Percentiles rank a stretch among this genome's conserved stretches.
These are phyloP conservation scores for Oryza rufipogon DNA, from an alignment of 176 grass and related monocot genomes.

Conservation along the genomic window DNA sequence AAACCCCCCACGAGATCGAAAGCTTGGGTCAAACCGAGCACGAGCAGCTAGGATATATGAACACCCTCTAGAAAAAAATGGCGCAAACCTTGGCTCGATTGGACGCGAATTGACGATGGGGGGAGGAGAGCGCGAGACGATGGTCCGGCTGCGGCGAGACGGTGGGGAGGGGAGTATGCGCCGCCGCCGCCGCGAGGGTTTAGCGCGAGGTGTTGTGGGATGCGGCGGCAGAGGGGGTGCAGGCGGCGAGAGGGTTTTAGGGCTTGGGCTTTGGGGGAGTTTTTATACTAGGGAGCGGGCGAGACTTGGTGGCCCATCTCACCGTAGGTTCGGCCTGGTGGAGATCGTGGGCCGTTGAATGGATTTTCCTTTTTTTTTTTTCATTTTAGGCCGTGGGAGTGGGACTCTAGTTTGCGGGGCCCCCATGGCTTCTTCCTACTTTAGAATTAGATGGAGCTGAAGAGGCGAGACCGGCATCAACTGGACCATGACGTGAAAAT, in stretches of 20 bases:
- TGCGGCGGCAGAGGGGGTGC: constrained; percentile 13
- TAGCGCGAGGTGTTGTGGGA: not conserved
- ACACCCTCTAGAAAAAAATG: not conserved
- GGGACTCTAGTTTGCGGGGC: not conserved
- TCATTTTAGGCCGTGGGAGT: too few species aligned
- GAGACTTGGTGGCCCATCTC: not conserved
- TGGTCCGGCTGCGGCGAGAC: not conserved
- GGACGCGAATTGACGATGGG: not conserved
- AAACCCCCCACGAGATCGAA: too few species aligned
- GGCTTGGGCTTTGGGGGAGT: not conserved
- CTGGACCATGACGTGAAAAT: too few species aligned
- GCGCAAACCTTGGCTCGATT: constrained; percentile 13
- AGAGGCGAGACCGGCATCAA: too few species aligned
- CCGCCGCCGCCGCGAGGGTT: constrained; percentile 45
- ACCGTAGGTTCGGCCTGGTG: constrained; percentile 7
- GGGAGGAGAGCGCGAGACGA: not conserved
- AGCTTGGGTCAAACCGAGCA: not conserved
- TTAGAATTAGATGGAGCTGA: too few species aligned
- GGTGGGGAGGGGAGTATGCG: not conserved
- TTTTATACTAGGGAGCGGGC: constrained; percentile 20
- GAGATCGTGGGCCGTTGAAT: constrained; percentile 33
- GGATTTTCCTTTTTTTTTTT: not conserved
- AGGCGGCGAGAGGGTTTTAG: constrained; percentile 51
- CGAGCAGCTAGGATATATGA: too few species aligned
- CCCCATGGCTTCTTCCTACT: too few species aligned